These are phyloP conservation scores for Cyberlindnera amylophila DNA, from an alignment of 805 yeast genomes.

Conservation along the genomic window DNA sequence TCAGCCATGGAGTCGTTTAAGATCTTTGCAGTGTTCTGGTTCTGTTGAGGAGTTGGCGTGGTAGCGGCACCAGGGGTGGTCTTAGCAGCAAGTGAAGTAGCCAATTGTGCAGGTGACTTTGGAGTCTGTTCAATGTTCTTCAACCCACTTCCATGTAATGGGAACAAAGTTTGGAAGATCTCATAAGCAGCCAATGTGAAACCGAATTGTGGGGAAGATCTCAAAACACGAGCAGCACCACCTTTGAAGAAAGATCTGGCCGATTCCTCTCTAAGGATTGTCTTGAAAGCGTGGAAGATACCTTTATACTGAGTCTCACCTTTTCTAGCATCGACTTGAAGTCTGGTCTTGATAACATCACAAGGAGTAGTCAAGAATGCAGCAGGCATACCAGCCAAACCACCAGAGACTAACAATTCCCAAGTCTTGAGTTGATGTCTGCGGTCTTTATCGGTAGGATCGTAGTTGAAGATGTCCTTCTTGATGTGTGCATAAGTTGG, in stretches of 20 bases:
- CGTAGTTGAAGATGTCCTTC: conserved; percentile 74
- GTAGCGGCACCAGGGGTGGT: neutral
- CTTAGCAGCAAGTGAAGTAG: conserved; percentile 7
- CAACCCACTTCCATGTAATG: conserved; percentile 40
- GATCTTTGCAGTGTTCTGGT: conserved; percentile 18
- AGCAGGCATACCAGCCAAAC: conserved; percentile 96
- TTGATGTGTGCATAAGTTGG: conserved; percentile 95
- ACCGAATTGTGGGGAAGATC: conserved; percentile 98
- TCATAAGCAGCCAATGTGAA: conserved; percentile 98
- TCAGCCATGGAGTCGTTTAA: conserved; percentile 14
- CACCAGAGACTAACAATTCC: conserved; percentile 86
- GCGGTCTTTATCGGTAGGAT: conserved; percentile 60
- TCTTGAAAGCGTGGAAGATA: conserved; percentile 68
- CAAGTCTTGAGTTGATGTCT: conserved; percentile 64
- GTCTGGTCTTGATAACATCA: conserved; percentile 92
- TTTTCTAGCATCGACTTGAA: conserved; percentile 76
- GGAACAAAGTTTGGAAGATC: conserved; percentile 73
- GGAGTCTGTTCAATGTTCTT: conserved; percentile 23
- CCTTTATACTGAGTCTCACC: conserved; percentile 79
- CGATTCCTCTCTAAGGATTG: conserved; percentile 81
- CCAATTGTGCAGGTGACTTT: conserved; percentile 17
- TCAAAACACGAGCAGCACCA: conserved; percentile 87
- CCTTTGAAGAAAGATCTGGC: conserved; percentile 89
- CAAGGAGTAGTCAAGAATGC: conserved; percentile 96
- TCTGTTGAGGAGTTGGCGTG: conserved; percentile 1